Evolutionary conservation across 1,284 basidiomycete genomes (phyloP).

Genomic region (Marasmius tenuissimus): DNA sequence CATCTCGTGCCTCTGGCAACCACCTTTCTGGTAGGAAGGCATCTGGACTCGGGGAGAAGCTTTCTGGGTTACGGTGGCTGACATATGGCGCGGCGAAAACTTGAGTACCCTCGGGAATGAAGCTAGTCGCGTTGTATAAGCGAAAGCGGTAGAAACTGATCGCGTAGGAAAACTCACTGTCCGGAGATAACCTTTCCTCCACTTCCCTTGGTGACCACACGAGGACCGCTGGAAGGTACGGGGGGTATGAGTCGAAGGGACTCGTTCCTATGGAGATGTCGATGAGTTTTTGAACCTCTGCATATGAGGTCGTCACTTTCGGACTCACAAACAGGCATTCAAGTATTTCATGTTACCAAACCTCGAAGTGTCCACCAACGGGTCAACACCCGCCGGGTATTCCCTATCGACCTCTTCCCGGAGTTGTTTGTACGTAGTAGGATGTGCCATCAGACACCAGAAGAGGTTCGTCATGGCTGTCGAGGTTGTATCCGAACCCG

Average conservation of each 20-base stretch:
- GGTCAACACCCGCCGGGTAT: background rate
- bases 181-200: too few species aligned
- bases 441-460: constrained; percentile 45
- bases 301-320: too few species aligned
- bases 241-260: too few species aligned
- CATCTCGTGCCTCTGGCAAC: background rate
- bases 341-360: background rate
- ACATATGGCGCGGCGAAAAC: background rate
- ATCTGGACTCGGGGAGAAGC: background rate
- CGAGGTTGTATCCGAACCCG: constrained; percentile 59
- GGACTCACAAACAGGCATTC: background rate
- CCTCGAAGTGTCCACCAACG: background rate
- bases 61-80: background rate
- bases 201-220: too few species aligned
- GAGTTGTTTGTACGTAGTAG: constrained; percentile 40
- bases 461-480: constrained; percentile 36
- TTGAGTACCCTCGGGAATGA: background rate
- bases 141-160: too few species aligned
- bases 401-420: constrained; percentile 35
- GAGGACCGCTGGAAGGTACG: too few species aligned
- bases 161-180: too few species aligned
- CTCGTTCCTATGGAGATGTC: too few species aligned
- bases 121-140: background rate
- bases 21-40: background rate
- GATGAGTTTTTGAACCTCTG: too few species aligned